phyloP scores from a whole-genome alignment of 306 rosid genomes.

The Luffa acutangula region DNA sequence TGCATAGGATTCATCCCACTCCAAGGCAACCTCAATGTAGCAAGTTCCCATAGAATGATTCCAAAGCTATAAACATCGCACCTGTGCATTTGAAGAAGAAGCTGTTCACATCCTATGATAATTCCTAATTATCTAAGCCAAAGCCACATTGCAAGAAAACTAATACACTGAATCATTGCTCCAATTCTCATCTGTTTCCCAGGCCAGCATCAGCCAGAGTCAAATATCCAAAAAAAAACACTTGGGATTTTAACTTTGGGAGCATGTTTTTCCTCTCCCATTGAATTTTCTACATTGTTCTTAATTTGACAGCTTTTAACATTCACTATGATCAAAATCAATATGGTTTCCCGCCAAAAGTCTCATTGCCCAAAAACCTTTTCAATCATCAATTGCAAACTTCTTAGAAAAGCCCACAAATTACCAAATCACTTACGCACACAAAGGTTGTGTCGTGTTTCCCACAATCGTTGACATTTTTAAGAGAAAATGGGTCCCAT shows the following conservation, averaged over 20 bases:
- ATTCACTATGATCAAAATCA: not conserved
- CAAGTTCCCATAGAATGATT: slow-evolving; percentile 97
- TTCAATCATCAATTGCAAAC: not conserved
- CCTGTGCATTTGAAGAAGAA: slow-evolving; percentile 33
- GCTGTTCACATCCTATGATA: not conserved
- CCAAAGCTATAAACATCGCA: slow-evolving; percentile 99
- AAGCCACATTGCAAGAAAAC: not conserved
- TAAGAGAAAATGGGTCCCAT: not conserved
- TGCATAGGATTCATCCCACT: slow-evolving; percentile 99
- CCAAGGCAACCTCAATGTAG: slow-evolving; percentile 90
- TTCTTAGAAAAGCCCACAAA: not conserved
- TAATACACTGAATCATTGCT: not conserved
- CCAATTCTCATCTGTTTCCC: not conserved
- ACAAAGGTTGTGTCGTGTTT: not conserved
- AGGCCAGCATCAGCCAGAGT: too few species aligned
- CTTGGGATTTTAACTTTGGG: not conserved
- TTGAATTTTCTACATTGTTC: not conserved
- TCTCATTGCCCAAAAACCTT: not conserved
- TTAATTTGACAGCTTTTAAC: not conserved
- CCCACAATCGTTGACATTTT: not conserved
- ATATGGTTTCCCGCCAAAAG: not conserved
- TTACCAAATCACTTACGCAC: not conserved
- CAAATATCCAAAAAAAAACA: too few species aligned
- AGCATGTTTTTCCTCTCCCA: not conserved
- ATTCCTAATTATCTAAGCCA: not conserved